Evolutionary conservation across 441 rosid species (phyloP), one percentile per base, ranked within the genome.

Genomic region (Erodium chrysanthum): DNA sequence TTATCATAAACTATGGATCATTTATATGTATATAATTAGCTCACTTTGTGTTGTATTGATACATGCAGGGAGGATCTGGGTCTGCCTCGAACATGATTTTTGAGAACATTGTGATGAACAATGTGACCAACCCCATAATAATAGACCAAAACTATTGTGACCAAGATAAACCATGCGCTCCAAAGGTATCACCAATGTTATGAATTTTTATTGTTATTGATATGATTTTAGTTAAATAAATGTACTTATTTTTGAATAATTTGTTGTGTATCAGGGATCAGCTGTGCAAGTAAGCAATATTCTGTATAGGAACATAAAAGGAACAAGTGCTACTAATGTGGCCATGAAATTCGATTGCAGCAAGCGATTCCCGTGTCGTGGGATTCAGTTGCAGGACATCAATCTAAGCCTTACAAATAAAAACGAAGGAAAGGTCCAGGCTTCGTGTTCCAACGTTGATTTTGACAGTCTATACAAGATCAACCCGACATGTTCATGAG

Each of bases 131-230:
- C 59, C 97, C 97, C 8, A 91, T 91, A 59, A 86, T 91, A 67
- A 84, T 91, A 29, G 77, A 91, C 76, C 97, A 91, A 73, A 74
- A 87, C 78, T 91, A 91, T 25, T 91, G 97, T 62, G 97, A 91
- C 66, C 79, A 75, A 35, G 56, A 60, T n/a, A 65, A 52, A 20
- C 56, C 85, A 35, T 91, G 96, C 68, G 66, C 67, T 10, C 73
- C 83, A 64, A 77, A 90, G 95, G 96, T 90, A 78, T 31, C 35
- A 5, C 4, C 35, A 5, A 31, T 1, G 6, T 31, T 31, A 31
- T 1, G 4, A 31, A 31, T 31, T 31, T 31, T 31, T 31, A 31
- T 5, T 31, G 0, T 31, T 0, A 31, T 31, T 31, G 35, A 6
- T 31, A 2, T 4, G 35, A 27, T 27, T 27, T 27, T 27, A 27